phyloP scores from a whole-genome alignment of 2,329 filamentous ascomycete species.

The Phaeoacremonium minimum region DNA sequence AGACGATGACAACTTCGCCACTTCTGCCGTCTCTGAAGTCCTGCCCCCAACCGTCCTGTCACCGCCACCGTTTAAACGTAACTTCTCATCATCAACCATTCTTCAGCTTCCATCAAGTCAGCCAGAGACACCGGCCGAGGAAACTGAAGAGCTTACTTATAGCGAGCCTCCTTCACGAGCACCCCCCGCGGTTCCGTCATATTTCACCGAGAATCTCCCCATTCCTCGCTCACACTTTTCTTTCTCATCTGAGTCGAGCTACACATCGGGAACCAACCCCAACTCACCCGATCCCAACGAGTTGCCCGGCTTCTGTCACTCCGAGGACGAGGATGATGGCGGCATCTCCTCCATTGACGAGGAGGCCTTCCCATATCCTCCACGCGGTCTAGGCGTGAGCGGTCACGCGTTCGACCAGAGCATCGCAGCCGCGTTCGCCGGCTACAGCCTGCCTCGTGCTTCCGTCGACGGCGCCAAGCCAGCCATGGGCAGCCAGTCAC shows the following conservation, averaged over 20 bases:
- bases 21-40: slow-evolving; percentile 40
- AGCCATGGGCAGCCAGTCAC: neutral
- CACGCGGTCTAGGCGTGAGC: slow-evolving; percentile 10
- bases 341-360: slow-evolving; percentile 28
- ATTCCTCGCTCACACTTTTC: slow-evolving; percentile 19
- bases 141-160: too few relatives aligned
- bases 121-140: neutral
- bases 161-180: neutral
- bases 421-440: slow-evolving; percentile 23
- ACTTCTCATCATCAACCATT: slow-evolving; percentile 20
- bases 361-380: slow-evolving; percentile 24
- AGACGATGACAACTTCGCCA: slow-evolving; percentile 62
- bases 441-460: slow-evolving; percentile 43
- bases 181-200: neutral
- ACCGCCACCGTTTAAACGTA: slow-evolving; percentile 45
- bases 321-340: slow-evolving; percentile 25
- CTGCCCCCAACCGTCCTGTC: slow-evolving; percentile 43
- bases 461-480: slow-evolving; percentile 11
- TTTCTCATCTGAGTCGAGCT: slow-evolving; percentile 21
- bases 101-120: slow-evolving; percentile 4
- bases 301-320: slow-evolving; percentile 41
- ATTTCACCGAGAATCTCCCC: slow-evolving; percentile 19
- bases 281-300: slow-evolving; percentile 32
- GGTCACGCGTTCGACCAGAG: slow-evolving; percentile 16
- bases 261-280: slow-evolving; percentile 27